Conservation (phyloP, 345 rosid species). For the Stellera chamaejasme region DNA sequence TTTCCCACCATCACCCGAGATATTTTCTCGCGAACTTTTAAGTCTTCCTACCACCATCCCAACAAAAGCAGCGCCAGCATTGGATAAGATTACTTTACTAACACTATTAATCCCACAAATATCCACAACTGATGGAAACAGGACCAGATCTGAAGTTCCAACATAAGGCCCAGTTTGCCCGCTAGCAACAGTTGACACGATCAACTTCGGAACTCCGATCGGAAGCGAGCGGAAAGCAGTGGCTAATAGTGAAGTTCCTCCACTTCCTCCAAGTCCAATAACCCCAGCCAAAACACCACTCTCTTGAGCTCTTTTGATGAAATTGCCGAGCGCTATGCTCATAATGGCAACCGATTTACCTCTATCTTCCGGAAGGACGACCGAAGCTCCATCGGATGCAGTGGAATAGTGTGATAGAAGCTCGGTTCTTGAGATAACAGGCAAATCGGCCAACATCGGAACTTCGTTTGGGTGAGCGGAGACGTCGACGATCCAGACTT, state of each 20-base stretch:
- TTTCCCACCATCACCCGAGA: constrained; percentile 4
- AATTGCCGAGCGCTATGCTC: constrained; percentile 57
- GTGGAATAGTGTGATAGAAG: constrained; percentile 39
- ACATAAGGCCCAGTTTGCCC: constrained; percentile 73
- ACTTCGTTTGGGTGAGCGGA: constrained; percentile 39
- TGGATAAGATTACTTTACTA: constrained; percentile 67
- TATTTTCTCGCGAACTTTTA: constrained; percentile 22
- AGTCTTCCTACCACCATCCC: constrained; percentile 82
- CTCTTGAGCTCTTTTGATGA: constrained; percentile 30
- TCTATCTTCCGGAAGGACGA: constrained; percentile 51
- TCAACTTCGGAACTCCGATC: constrained; percentile 68
- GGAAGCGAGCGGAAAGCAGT: constrained; percentile 71
- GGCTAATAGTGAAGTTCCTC: constrained; percentile 79
- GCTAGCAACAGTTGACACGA: constrained; percentile 89
- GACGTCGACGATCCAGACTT: constrained; percentile 66
- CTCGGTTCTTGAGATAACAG: constrained; percentile 42
- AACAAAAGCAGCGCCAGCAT: constrained; percentile 84
- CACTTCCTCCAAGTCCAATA: constrained; percentile 82
- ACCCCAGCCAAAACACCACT: constrained; percentile 48
- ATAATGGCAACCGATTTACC: constrained; percentile 60
- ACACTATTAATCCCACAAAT: constrained; percentile 86
- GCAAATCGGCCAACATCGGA: constrained; percentile 28
- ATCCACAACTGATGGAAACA: constrained; percentile 84
- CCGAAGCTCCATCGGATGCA: constrained; percentile 14
- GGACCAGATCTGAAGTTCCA: constrained; percentile 77